A percentile compares a stretch with the other conserved stretches of the same genome.
These are phyloP conservation scores for Tricholoma hemisulphureum DNA, from an alignment of 768 basidiomycete genomes.

Conservation along the genomic window DNA sequence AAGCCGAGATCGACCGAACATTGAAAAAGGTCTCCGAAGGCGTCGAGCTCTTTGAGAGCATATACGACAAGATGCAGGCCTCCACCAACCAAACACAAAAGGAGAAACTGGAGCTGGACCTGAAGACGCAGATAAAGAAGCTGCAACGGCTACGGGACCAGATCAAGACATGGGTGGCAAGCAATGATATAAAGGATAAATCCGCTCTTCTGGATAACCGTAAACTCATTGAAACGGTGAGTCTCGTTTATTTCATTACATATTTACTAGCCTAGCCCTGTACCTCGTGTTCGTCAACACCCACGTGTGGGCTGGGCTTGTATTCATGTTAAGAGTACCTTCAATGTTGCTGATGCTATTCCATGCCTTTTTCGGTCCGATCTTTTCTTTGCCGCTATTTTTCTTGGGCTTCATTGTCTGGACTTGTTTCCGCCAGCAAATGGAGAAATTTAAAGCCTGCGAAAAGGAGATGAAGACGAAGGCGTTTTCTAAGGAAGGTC, in stretches of 20 bases:
- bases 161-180: constrained; percentile 98
- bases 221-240: constrained; percentile 93
- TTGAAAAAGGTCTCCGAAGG: constrained; percentile 96
- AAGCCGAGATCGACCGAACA: constrained; percentile 98
- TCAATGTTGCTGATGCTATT: constrained; percentile 21
- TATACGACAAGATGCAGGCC: constrained; percentile 97
- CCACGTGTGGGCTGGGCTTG: constrained; percentile 19
- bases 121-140: constrained; percentile 95
- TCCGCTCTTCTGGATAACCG: constrained; percentile 87
- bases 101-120: constrained; percentile 50
- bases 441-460: constrained; percentile 99
- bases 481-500: constrained; percentile 97
- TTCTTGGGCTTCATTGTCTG: constrained; percentile 19
- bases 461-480: constrained; percentile 99
- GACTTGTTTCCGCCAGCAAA: constrained; percentile 69
- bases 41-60: constrained; percentile 91
- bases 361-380: constrained; percentile 23
- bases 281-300: constrained; percentile 12
- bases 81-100: constrained; percentile 82
- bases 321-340: constrained; percentile 5
- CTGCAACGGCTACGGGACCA: constrained; percentile 97
- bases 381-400: constrained; percentile 19
- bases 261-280: constrained; percentile 7
- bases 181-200: constrained; percentile 99
- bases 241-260: constrained; percentile 30